phyloP scores from a whole-genome alignment of 257 asterid species.

The Solanum rostratum region DNA sequence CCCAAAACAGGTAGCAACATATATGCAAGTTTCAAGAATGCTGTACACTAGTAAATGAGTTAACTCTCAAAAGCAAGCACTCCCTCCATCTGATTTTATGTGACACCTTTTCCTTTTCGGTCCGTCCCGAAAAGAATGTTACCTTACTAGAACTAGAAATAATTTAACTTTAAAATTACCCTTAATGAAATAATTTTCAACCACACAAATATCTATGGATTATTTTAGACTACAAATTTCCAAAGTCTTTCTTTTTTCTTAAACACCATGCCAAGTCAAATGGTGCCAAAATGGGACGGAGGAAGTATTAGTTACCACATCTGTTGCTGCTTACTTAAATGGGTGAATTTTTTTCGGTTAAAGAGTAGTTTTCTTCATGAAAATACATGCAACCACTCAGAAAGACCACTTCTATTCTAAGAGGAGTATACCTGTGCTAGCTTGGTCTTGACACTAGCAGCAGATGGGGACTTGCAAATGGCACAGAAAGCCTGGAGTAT shows the following conservation, averaged over 20 bases:
- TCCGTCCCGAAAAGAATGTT: too few relatives aligned
- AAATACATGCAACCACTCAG: not conserved
- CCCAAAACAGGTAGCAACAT: not conserved
- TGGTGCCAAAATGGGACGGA: too few relatives aligned
- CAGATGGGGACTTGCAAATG: slow-evolving; percentile 44
- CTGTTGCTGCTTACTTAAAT: not conserved
- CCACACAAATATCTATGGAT: too few relatives aligned
- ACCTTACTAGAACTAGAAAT: too few relatives aligned
- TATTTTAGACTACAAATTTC: too few relatives aligned
- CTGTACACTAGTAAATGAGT: not conserved
- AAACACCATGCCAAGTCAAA: too few relatives aligned
- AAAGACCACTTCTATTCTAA: not conserved
- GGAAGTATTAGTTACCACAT: not conserved
- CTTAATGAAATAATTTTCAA: too few relatives aligned
- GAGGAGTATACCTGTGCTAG: slow-evolving; percentile 34
- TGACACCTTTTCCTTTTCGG: too few relatives aligned
- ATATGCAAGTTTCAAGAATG: not conserved
- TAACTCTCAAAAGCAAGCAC: not conserved
- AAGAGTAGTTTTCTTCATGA: not conserved
- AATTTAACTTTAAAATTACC: too few relatives aligned
- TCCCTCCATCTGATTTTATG: too few relatives aligned
- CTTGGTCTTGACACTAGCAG: slow-evolving; percentile 27
- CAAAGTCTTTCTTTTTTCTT: too few relatives aligned
- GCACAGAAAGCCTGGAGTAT: slow-evolving; percentile 37
- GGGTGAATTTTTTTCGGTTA: not conserved